phyloP scores from a whole-genome alignment of 768 basidiomycete species.

The Mycena alexandri region DNA sequence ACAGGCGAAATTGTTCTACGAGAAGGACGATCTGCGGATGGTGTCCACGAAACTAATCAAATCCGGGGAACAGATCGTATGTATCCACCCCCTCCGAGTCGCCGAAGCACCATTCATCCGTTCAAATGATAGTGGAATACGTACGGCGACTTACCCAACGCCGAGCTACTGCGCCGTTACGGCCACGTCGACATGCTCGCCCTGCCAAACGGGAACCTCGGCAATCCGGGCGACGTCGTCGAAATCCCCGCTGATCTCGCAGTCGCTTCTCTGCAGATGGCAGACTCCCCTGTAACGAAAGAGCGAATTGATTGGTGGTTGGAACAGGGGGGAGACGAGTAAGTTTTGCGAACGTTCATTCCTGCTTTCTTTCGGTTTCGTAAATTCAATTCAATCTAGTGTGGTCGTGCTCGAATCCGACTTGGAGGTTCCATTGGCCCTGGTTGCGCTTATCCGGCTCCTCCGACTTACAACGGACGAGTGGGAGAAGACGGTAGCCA shows the following conservation, averaged over 20 bases:
- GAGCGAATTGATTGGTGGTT: slow-evolving; percentile 95
- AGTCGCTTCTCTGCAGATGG: slow-evolving; percentile 54
- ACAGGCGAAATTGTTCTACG: slow-evolving; percentile 90
- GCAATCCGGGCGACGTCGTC: slow-evolving; percentile 85
- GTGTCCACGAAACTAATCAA: slow-evolving; percentile 80
- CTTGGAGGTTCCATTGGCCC: slow-evolving; percentile 62
- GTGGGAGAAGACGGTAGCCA: slow-evolving; percentile 70
- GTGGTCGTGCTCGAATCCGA: slow-evolving; percentile 69
- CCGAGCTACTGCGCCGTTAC: slow-evolving; percentile 93
- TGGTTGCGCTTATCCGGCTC: slow-evolving; percentile 76
- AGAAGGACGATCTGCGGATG: slow-evolving; percentile 81
- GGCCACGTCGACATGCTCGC: slow-evolving; percentile 90
- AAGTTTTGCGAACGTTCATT: slow-evolving; percentile 43
- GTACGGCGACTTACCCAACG: slow-evolving; percentile 93
- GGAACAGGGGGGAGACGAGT: slow-evolving; percentile 93
- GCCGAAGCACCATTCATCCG: slow-evolving; percentile 15
- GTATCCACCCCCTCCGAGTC: slow-evolving; percentile 41
- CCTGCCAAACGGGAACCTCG: slow-evolving; percentile 60
- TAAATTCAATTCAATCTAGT: slow-evolving; percentile 51
- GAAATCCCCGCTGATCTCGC: slow-evolving; percentile 82
- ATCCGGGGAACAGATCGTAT: slow-evolving; percentile 89
- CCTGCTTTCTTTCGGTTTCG: slow-evolving; percentile 9
- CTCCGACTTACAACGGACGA: slow-evolving; percentile 68
- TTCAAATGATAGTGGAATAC: slow-evolving; percentile 83
- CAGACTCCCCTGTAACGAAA: slow-evolving; percentile 46